phyloP scores from a whole-genome alignment of 768 basidiomycete species.

The Astraeus odoratus region DNA sequence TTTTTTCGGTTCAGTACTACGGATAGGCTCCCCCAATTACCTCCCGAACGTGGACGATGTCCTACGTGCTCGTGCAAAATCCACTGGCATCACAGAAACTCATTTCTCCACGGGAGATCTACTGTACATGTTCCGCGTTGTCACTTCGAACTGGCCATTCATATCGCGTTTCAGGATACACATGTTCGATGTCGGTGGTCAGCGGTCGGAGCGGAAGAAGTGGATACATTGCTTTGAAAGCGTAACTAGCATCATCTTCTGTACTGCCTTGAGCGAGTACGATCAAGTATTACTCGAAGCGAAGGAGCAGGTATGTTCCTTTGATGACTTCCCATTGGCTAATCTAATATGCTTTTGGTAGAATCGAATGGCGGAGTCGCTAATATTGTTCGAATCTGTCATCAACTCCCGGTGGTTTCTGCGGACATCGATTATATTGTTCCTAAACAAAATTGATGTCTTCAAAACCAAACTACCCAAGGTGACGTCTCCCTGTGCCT shows the following conservation, averaged over 20 bases:
- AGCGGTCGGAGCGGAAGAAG: conserved; percentile 75
- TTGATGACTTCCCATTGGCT: background rate
- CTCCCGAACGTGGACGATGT: conserved; percentile 84
- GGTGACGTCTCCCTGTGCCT: conserved; percentile 7
- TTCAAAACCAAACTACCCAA: conserved; percentile 71
- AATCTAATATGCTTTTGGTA: conserved; percentile 14
- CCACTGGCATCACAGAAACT: conserved; percentile 87
- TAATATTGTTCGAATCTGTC: conserved; percentile 69
- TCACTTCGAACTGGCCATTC: background rate
- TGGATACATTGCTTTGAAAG: conserved; percentile 78
- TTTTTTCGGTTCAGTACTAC: conserved; percentile 80
- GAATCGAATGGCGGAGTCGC: conserved; percentile 73
- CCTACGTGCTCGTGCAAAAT: conserved; percentile 82
- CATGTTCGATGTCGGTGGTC: conserved; percentile 79
- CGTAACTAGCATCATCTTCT: conserved; percentile 77
- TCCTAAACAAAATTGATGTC: conserved; percentile 68
- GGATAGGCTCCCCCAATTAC: conserved; percentile 79
- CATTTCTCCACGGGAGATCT: conserved; percentile 64
- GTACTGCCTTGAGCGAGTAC: conserved; percentile 69
- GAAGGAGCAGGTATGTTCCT: conserved; percentile 22
- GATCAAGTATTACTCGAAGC: conserved; percentile 69
- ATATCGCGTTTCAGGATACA: conserved; percentile 33
- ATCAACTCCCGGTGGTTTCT: conserved; percentile 79
- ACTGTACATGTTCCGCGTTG: conserved; percentile 33
- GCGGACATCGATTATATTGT: conserved; percentile 58